Conservation (phyloP, 1,284 basidiomycete genomes). For the Schizophyllum amplum region DNA sequence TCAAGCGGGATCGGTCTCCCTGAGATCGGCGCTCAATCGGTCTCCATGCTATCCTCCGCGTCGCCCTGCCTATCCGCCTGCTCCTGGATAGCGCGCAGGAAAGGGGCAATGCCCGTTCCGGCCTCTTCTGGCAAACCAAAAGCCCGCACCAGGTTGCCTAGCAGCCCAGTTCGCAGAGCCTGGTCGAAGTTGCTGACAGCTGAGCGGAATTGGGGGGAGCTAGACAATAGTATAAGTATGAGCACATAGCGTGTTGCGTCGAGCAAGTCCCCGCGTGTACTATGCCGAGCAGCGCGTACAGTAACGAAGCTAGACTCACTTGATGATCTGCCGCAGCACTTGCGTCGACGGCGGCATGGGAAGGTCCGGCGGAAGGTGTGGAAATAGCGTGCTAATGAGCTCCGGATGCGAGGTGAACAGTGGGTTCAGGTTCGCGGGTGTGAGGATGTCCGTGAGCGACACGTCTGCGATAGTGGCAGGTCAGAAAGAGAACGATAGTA, state of each 20-base stretch:
- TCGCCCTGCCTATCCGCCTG: conserved; percentile 51
- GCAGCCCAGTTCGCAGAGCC: conserved; percentile 65
- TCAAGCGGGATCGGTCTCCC: no score
- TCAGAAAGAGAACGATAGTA: neutral
- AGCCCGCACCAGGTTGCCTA: conserved; percentile 62
- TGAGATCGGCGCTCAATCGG: no score
- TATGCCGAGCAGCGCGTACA: neutral
- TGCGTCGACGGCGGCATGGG: conserved; percentile 58
- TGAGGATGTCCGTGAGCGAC: conserved; percentile 65
- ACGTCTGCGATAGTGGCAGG: conserved; percentile 33
- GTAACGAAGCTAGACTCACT: conserved; percentile 11
- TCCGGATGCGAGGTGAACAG: conserved; percentile 62
- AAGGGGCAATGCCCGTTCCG: conserved; percentile 61
- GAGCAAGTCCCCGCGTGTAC: neutral
- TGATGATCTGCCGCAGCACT: conserved; percentile 45
- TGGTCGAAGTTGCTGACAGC: conserved; percentile 67
- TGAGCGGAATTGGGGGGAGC: conserved; percentile 49
- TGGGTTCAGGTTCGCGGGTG: conserved; percentile 58
- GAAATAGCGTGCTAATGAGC: conserved; percentile 60
- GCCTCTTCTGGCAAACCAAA: conserved; percentile 75
- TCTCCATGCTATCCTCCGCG: conserved; percentile 47
- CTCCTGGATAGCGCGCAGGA: conserved; percentile 65
- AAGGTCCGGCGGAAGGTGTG: conserved; percentile 68
- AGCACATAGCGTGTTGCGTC: no score
- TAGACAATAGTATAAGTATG: conserved; percentile 2